A percentile compares a stretch with the other conserved stretches of the same genome.
phyloP scores from a whole-genome alignment of 352 stramenopile genomes.

The Phytophthora citricola region DNA sequence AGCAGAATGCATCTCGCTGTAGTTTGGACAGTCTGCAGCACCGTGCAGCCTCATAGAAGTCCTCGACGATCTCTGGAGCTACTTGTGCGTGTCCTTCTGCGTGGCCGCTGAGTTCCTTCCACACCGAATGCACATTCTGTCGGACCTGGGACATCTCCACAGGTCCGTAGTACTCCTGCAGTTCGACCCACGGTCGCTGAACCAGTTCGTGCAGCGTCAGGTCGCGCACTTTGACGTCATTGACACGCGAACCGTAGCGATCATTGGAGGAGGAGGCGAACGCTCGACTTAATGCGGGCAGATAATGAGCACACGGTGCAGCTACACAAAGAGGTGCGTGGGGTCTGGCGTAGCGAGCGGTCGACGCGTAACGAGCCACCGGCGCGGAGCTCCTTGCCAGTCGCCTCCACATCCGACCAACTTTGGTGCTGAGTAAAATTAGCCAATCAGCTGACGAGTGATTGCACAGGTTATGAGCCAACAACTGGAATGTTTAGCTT shows the following conservation, averaged over 20 bases:
- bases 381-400: conserved; percentile 13
- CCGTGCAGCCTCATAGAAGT: conserved; percentile 44
- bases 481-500: background rate
- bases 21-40: conserved; percentile 37
- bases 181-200: conserved; percentile 32
- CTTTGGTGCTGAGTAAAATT: background rate
- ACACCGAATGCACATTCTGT: conserved; percentile 33
- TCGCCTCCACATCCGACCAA: conserved; percentile 29
- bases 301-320: background rate
- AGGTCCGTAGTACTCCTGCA: conserved; percentile 33
- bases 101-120: conserved; percentile 29
- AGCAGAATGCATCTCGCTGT: conserved; percentile 46
- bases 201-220: conserved; percentile 45
- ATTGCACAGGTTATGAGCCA: background rate
- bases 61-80: conserved; percentile 29
- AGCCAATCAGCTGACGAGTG: conserved; percentile 21
- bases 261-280: conserved; percentile 13
- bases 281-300: background rate
- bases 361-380: conserved; percentile 2
- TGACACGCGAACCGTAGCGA: conserved; percentile 1
- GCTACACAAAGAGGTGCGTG: background rate
- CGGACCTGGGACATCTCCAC: conserved; percentile 32
- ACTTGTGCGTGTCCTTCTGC: conserved; percentile 11
- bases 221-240: conserved; percentile 31
- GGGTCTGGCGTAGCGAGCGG: background rate